phyloP scores from a whole-genome alignment of 768 basidiomycete species.

The Polyporus arcularius region DNA sequence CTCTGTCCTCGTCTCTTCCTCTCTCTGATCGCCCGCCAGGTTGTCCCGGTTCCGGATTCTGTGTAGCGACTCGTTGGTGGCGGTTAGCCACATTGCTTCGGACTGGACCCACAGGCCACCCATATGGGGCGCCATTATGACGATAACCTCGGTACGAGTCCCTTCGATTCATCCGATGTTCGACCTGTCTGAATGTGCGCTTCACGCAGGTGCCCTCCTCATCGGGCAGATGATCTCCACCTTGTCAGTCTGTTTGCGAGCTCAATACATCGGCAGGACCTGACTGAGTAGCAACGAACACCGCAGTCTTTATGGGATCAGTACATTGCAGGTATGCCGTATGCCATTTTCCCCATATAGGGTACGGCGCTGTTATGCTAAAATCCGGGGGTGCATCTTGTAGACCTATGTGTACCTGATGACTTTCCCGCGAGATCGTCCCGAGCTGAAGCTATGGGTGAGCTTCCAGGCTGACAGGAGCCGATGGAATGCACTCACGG shows the following conservation, averaged over 20 bases:
- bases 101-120: not conserved
- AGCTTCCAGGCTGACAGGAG: not conserved
- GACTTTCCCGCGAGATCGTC: slow-evolving; percentile 21
- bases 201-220: slow-evolving; percentile 17
- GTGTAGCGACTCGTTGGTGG: not conserved
- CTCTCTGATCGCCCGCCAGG: not conserved
- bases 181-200: not conserved
- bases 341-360: not conserved
- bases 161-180: not conserved
- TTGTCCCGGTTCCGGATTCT: not conserved
- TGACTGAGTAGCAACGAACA: no score
- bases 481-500: not conserved
- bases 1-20: not conserved
- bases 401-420: slow-evolving; percentile 22
- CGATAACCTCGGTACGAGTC: slow-evolving; percentile 15
- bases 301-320: slow-evolving; percentile 19
- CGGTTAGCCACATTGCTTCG: not conserved
- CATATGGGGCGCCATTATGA: slow-evolving; percentile 14
- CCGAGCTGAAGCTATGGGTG: slow-evolving; percentile 21
- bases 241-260: slow-evolving; percentile 5
- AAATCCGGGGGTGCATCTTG: not conserved
- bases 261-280: no score
- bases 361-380: not conserved
- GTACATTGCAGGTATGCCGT: slow-evolving; percentile 16
- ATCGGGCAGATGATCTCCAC: slow-evolving; percentile 22